A percentile compares a stretch with the other conserved stretches of the same genome.
phyloP scores from a whole-genome alignment of 2,329 filamentous ascomycete species.

The Pleurostoma richardsiae region DNA sequence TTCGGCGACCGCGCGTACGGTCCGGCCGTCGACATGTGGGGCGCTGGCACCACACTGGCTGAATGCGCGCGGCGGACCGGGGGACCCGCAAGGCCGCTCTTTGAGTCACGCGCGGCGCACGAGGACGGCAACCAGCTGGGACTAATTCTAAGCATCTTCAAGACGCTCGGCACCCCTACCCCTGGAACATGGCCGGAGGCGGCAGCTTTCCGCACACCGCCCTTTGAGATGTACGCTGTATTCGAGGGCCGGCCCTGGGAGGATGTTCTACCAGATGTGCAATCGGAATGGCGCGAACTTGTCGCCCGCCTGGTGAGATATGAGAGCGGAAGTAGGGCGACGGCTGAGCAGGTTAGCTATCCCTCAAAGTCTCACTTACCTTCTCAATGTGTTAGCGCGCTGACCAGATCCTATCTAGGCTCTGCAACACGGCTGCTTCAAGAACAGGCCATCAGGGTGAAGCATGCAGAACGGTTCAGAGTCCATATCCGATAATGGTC shows the following conservation, averaged over 20 bases:
- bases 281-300: slow-evolving; percentile 56
- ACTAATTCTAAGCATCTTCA: slow-evolving; percentile 87
- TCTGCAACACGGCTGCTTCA: too few relatives aligned
- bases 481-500: too few relatives aligned
- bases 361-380: too few relatives aligned
- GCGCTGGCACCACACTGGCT: slow-evolving; percentile 75
- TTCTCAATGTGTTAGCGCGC: too few relatives aligned
- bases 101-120: slow-evolving; percentile 66
- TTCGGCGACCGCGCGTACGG: slow-evolving; percentile 78
- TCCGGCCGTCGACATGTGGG: slow-evolving; percentile 80
- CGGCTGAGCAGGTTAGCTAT: slow-evolving; percentile 51
- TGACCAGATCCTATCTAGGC: too few relatives aligned
- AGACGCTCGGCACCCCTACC: slow-evolving; percentile 82
- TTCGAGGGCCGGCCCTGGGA: slow-evolving; percentile 68
- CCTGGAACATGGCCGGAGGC: slow-evolving; percentile 80
- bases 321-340: slow-evolving; percentile 59
- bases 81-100: slow-evolving; percentile 55
- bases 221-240: slow-evolving; percentile 84
- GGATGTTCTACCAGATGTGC: slow-evolving; percentile 59
- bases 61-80: slow-evolving; percentile 53
- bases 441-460: too few relatives aligned
- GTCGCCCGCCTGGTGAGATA: slow-evolving; percentile 66
- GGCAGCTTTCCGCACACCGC: slow-evolving; percentile 59
- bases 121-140: slow-evolving; percentile 90
- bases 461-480: too few relatives aligned